Evolutionary conservation across 1,284 basidiomycete genomes (phyloP), one percentile per base, ranked within the genome.

Genomic region (Tremellales sp.): DNA sequence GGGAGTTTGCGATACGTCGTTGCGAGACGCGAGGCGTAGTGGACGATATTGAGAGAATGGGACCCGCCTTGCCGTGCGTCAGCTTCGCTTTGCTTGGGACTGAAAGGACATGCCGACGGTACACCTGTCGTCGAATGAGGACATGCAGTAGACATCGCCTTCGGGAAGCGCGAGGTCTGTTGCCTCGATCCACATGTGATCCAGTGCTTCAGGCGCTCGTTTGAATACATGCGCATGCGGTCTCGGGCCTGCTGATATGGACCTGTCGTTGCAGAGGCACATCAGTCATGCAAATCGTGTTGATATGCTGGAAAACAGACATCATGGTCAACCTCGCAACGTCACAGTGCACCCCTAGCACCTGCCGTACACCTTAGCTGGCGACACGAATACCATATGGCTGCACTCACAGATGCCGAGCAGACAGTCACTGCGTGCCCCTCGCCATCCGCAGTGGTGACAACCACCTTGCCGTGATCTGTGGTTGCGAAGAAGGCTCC

Each of bases 141-240:
- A 48, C 37, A 57, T 48, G 16, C 51, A 50, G 38, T 45, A 64
- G 12, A 70, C 52, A 44, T 70, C 66, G 13, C 58, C 52, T 22
- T 48, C 43, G 1, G 56, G 47, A 4, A 66, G 40, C 22, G 61
- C 53, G 29, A 65, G 25, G 29, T 61, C 61, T 35, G 52, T 39
- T 34, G 51, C 50, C 9, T 46, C 43, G 52, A 57, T 56, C 16
- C 35, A 46, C 19, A 56, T 40, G 36, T 57, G 50, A 18, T 67
- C 56, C 1, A 54, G 29, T 4, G 43, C 33, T 21, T 48, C 32
- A 5, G 56, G 56, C 36, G 63, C 60, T 21, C 55, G 44, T 21
- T 55, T 46, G 48, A 65, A 68, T 16, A 49, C 38, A 40, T 70
- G 68, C 0, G 63, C 27, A 40, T 70, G 68, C 5, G 68, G 62